Base-by-base conservation (phyloP, 495 filamentous ascomycete genomes). In the Aspergillus sparsus region DNA sequence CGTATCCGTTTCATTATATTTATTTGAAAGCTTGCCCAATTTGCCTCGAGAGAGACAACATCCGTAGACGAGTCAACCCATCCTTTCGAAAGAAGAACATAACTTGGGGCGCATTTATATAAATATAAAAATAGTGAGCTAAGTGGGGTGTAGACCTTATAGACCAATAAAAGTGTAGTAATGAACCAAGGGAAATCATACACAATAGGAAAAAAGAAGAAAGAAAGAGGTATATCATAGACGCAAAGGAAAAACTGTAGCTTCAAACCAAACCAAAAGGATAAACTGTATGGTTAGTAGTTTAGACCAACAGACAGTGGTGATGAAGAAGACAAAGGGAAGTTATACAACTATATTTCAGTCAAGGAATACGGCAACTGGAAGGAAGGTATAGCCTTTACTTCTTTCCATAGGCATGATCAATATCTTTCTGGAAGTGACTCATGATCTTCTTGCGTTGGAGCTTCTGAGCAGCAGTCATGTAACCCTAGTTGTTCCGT, bases 381-480 rank as follows among this genome's bases (percentile, higher is more conserved):
- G 18, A 31, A 31, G 9, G 47, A 8, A 12, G 47, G 47, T 33
- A 31, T 34, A 47, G n/a, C 1, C 27, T 18, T 47, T 72, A 76
- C 61, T 77, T 77, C 74, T 77, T 78, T 64, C 71, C 71, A 64
- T 83, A 84, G 5, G 77, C 79, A 62, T 69, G 71, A 68, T 79
- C 74, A 47, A 84, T 75, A 9, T 81, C 74, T 41, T 71, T 66
- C 63, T 77, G 62, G 71, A 76, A 79, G 53, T 71, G 75, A 55
- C 60, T 63, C 49, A 80, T 58, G 42, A 84, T 83, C 69, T 77
- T 82, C 72, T 77, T 83, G 64, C 81, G 77, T 62, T 84, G 80
- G 47, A 84, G 69, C 60, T 84, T 84, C 68, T 84, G 81, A 7
- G 81, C 80, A 32, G 81, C 80, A 52, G 81, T 84, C 64, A 79